Conservation (phyloP, 2,329 filamentous ascomycete genomes). For the Moelleriella libera region DNA sequence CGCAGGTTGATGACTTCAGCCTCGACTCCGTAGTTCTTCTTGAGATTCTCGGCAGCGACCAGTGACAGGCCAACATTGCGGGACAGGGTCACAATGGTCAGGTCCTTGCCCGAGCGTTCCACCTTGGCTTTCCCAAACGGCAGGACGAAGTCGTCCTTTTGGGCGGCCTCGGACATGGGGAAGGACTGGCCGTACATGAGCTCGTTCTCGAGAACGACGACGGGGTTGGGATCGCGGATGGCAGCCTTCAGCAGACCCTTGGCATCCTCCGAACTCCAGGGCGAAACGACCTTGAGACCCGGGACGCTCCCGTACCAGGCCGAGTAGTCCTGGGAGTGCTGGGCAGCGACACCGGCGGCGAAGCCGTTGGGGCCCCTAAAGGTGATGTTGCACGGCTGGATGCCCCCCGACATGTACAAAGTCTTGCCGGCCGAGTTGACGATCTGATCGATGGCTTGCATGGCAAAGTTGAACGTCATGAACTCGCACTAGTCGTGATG, state of each 20-base stretch:
- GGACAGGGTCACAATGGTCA: conserved; percentile 89
- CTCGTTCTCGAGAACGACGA: conserved; percentile 83
- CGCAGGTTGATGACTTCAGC: conserved; percentile 96
- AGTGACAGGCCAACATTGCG: conserved; percentile 91
- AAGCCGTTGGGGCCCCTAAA: conserved; percentile 99
- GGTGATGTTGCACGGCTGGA: conserved; percentile 98
- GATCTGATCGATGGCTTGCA: conserved; percentile 99
- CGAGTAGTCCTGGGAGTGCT: conserved; percentile 98
- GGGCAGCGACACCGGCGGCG: conserved; percentile 83
- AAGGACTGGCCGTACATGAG: conserved; percentile 85
- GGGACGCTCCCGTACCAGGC: conserved; percentile 99
- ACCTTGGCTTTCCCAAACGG: conserved; percentile 99
- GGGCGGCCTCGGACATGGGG: conserved; percentile 93
- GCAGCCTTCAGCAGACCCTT: conserved; percentile 97
- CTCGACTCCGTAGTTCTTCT: conserved; percentile 93
- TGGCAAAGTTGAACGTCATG: conserved; percentile 99
- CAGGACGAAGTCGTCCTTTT: conserved; percentile 91
- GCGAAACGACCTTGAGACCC: conserved; percentile 89
- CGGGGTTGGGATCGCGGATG: conserved; percentile 95
- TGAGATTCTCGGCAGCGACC: conserved; percentile 75
- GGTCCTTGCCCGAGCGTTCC: conserved; percentile 86
- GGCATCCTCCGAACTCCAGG: conserved; percentile 94
- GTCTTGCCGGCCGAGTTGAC: conserved; percentile 99
- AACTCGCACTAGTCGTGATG: conserved; percentile 65
- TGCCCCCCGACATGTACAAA: conserved; percentile 99